These are phyloP conservation scores for Leucogyrophana mollusca DNA, from an alignment of 768 basidiomycete genomes.

Conservation along the genomic window DNA sequence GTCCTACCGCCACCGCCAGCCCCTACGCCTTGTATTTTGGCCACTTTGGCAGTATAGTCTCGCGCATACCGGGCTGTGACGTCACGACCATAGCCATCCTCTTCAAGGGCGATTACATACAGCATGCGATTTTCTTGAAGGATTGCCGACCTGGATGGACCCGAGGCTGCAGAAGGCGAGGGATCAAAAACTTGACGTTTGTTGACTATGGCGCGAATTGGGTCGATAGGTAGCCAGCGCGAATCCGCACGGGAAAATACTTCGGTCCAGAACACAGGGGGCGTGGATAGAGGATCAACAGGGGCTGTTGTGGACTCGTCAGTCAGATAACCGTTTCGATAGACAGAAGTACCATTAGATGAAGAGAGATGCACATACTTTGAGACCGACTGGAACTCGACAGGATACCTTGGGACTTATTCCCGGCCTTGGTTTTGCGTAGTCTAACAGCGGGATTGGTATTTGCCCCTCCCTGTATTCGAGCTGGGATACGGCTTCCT, in stretches of 20 bases:
- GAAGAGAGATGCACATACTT: neutral
- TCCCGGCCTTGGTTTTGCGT: conserved; percentile 46
- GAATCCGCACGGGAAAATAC: conserved; percentile 91
- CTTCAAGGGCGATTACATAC: conserved; percentile 93
- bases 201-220: conserved; percentile 76
- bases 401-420: neutral
- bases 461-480: conserved; percentile 60
- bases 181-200: conserved; percentile 83
- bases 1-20: conserved; percentile 48
- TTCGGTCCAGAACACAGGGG: conserved; percentile 96
- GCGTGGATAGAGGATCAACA: conserved; percentile 55
- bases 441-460: conserved; percentile 55
- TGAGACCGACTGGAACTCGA: conserved; percentile 7
- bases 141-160: conserved; percentile 11
- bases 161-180: conserved; percentile 28
- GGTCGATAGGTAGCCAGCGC: conserved; percentile 93
- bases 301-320: conserved; percentile 14
- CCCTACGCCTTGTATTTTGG: conserved; percentile 71
- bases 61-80: conserved; percentile 88
- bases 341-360: too few relatives aligned
- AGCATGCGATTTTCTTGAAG: conserved; percentile 78
- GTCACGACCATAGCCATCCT: conserved; percentile 90
- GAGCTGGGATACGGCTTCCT: conserved; percentile 29
- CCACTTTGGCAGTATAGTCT: conserved; percentile 75
- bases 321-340: conserved; percentile 4